These are phyloP conservation scores for Sporothrix variecibatus DNA, from an alignment of 2,329 filamentous ascomycete species.

Conservation along the genomic window DNA sequence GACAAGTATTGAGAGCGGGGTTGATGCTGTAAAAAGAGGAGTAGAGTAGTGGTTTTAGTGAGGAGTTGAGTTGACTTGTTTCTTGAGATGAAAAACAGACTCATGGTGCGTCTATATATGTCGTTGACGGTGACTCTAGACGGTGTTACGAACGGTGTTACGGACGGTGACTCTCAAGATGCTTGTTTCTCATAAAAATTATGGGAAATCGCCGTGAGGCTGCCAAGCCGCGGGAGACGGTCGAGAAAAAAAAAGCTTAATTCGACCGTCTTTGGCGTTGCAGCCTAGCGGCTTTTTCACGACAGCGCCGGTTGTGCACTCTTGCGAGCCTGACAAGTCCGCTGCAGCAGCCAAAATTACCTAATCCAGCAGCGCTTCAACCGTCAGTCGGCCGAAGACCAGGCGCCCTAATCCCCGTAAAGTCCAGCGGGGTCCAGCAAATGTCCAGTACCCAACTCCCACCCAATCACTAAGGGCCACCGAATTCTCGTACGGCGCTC, in stretches of 20 bases:
- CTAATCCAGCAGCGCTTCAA: not conserved
- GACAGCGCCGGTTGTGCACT: not conserved
- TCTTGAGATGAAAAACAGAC: not conserved
- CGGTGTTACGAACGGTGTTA: not conserved
- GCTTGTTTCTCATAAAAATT: not conserved
- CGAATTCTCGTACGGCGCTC: not conserved
- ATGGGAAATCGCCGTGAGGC: not conserved
- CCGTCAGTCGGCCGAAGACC: not conserved
- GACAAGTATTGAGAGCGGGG: not conserved
- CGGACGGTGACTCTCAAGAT: not conserved
- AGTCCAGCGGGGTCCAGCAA: not conserved
- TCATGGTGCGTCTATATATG: not conserved
- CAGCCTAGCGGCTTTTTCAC: slow-evolving; percentile 3
- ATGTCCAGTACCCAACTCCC: no score
- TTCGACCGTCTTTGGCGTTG: not conserved
- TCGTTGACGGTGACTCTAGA: not conserved
- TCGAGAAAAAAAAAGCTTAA: not conserved
- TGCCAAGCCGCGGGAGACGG: not conserved
- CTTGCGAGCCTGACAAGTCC: not conserved
- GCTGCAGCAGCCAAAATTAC: not conserved
- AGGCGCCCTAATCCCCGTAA: not conserved
- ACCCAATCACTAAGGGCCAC: no score
- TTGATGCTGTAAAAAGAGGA: not conserved
- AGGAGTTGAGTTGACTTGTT: not conserved
- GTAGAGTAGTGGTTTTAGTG: not conserved